phyloP scores from a whole-genome alignment of 495 filamentous ascomycete genomes.

The Penicillium tannophilum region DNA sequence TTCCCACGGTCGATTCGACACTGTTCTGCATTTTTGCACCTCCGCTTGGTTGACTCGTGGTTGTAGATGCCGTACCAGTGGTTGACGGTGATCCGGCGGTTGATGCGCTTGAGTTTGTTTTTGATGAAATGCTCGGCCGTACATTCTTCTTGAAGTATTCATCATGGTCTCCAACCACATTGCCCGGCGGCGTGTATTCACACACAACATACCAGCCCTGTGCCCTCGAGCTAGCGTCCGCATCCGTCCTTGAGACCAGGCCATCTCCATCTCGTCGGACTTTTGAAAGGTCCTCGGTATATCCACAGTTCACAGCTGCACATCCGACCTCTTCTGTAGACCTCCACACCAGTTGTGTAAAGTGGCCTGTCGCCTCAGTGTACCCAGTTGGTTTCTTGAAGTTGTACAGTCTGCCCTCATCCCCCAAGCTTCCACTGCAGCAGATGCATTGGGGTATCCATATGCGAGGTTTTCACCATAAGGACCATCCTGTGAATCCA shows the following conservation, averaged over 20 bases:
- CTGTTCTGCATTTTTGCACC: constrained; percentile 1
- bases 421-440: constrained; percentile 69
- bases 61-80: constrained; percentile 9
- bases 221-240: constrained; percentile 27
- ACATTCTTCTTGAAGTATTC: constrained; percentile 42
- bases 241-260: constrained; percentile 6
- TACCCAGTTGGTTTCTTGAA: constrained; percentile 58
- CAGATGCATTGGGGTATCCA: constrained; percentile 61
- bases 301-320: constrained; percentile 60
- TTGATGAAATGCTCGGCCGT: constrained; percentile 25
- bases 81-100: neutral
- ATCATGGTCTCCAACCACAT: constrained; percentile 66
- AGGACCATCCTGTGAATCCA: constrained; percentile 53
- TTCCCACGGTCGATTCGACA: constrained; percentile 7
- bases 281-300: constrained; percentile 15
- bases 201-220: constrained; percentile 78
- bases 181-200: constrained; percentile 76
- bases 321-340: constrained; percentile 71
- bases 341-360: constrained; percentile 84
- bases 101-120: constrained; percentile 12
- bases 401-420: constrained; percentile 63
- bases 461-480: constrained; percentile 80
- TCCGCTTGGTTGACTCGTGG: constrained; percentile 11
- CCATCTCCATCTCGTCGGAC: constrained; percentile 15
- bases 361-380: constrained; percentile 72